A percentile compares a stretch with the other conserved stretches of the same genome.
Evolutionary conservation across 140 eudicot genomes (phyloP).

Genomic region (Bidens hawaiensis): DNA sequence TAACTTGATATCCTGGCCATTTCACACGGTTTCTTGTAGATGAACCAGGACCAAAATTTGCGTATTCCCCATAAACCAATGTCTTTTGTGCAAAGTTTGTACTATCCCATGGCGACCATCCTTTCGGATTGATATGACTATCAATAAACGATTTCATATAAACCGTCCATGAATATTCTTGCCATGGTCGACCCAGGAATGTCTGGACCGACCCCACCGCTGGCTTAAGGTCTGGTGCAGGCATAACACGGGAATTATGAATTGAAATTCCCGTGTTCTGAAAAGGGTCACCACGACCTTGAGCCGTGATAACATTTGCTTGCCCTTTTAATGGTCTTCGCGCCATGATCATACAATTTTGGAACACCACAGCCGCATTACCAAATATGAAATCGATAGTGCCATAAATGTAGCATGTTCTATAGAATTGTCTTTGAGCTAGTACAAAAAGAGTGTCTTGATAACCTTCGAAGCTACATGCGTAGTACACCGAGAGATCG

Average conservation of each 20-base stretch:
- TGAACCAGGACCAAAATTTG: slow-evolving; percentile 64
- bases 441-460: slow-evolving; percentile 88
- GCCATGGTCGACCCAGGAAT: slow-evolving; percentile 85
- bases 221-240: slow-evolving; percentile 54
- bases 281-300: slow-evolving; percentile 79
- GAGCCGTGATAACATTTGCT: slow-evolving; percentile 63
- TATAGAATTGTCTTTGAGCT: slow-evolving; percentile 83
- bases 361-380: slow-evolving; percentile 83
- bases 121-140: slow-evolving; percentile 47
- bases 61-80: slow-evolving; percentile 63
- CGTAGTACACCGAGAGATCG: slow-evolving; percentile 76
- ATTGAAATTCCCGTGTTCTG: slow-evolving; percentile 80
- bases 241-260: slow-evolving; percentile 60
- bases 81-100: slow-evolving; percentile 57
- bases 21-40: slow-evolving; percentile 49
- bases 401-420: slow-evolving; percentile 61
- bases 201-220: slow-evolving; percentile 43
- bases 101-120: slow-evolving; percentile 79
- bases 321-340: slow-evolving; percentile 57
- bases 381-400: slow-evolving; percentile 90
- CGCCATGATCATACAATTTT: slow-evolving; percentile 74
- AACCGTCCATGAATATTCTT: slow-evolving; percentile 70
- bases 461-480: slow-evolving; percentile 72
- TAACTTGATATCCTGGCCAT: slow-evolving; percentile 64
- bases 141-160: slow-evolving; percentile 43